phyloP scores from a whole-genome alignment of 164 flowering plant species.

The Tetrastigma voinierianum region DNA sequence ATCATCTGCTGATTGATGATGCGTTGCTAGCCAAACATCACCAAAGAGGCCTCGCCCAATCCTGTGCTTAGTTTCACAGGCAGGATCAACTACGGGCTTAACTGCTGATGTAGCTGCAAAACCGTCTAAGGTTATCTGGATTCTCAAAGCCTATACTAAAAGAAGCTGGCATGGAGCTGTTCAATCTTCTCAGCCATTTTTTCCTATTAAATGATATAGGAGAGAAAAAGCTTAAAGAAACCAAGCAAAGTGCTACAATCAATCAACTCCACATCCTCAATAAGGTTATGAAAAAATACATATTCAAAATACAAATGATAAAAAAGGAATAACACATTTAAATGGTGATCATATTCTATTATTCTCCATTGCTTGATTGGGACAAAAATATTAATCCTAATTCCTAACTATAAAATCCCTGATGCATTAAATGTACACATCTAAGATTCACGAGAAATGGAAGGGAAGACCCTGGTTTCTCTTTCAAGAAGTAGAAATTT shows the following conservation, averaged over 20 bases:
- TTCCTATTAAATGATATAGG: not conserved
- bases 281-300: not conserved
- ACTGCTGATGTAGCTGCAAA: conserved; percentile 54
- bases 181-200: conserved; percentile 62
- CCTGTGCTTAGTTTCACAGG: conserved; percentile 65
- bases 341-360: not conserved
- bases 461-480: too few species aligned
- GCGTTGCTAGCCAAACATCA: conserved; percentile 92
- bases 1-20: conserved; percentile 66
- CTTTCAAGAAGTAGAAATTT: too few species aligned
- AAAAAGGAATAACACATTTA: not conserved
- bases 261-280: not conserved
- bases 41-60: conserved; percentile 89
- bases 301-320: not conserved
- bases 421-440: not conserved
- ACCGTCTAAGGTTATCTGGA: conserved; percentile 53
- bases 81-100: conserved; percentile 68
- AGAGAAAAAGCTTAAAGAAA: not conserved
- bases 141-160: conserved; percentile 69
- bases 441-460: too few species aligned
- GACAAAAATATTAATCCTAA: not conserved
- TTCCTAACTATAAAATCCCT: not conserved
- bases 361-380: too few species aligned
- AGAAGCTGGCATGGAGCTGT: conserved; percentile 21
- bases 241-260: not conserved